Conservation (phyloP, 2,329 filamentous ascomycete species). For the Eutypella sp. region DNA sequence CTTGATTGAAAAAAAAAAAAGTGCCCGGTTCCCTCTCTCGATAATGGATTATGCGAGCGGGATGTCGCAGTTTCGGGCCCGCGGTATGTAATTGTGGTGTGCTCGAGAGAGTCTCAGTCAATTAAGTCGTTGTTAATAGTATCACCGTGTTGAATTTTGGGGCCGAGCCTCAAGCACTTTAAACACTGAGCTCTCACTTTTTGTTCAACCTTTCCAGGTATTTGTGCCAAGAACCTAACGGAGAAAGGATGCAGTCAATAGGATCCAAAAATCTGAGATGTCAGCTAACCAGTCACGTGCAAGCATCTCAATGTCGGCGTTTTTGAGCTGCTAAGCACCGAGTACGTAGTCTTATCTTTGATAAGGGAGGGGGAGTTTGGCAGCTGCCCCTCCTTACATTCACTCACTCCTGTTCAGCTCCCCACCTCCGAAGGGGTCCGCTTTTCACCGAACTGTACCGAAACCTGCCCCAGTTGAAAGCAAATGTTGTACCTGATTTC, state of each 20-base stretch:
- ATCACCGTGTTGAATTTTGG: no score
- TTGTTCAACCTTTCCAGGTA: constrained; percentile 4
- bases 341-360: no score
- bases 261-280: not conserved
- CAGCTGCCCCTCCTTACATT: no score
- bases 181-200: no score
- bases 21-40: constrained; percentile 27
- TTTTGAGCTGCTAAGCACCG: constrained; percentile 6
- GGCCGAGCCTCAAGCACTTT: constrained; percentile 2
- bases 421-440: no score
- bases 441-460: not conserved
- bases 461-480: no score
- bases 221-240: not conserved
- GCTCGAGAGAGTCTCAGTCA: not conserved
- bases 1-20: no score
- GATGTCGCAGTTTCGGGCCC: not conserved
- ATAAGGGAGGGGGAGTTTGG: no score
- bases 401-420: no score
- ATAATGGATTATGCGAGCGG: constrained; percentile 6
- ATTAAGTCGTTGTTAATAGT: not conserved
- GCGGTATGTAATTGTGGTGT: no score
- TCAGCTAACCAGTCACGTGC: not conserved
- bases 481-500: constrained; percentile 31
- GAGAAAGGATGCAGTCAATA: no score
- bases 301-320: not conserved